Evolutionary conservation across 2,329 filamentous ascomycete genomes (phyloP), one percentile per base, ranked within the genome.

Genomic region (Alternaria gaisen): DNA sequence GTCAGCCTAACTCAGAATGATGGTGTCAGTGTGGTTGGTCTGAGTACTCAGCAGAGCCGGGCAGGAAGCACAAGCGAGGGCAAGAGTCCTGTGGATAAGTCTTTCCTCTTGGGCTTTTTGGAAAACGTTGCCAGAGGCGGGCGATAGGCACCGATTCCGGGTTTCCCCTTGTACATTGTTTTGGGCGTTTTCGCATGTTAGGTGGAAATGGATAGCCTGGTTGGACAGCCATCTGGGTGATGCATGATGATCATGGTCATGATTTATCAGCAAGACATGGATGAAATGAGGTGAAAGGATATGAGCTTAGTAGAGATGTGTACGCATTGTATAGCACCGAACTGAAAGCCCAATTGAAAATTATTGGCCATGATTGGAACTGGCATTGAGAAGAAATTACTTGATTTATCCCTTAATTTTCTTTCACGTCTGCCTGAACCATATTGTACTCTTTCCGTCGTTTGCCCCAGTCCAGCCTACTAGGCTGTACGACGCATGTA

Each of bases 21-120:
- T 38, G 50, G 59, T 18, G 36, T 50, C 11, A 55, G 46, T 30
- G 8, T 50, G 4, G 56, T 36, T n/a, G 56, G 60, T 32, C 44
- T 62, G 34, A 38, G 46, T 26, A 26, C 12, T n/a, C 50, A 53
- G 34, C 34, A n/a, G 34, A 20, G n/a, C 16, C 5, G 38, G 53
- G 43, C 63, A 20, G 48, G 57, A 18, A 64, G 56, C 18, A 28
- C 50, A 16, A 66, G 41, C 28, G 73, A 68, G 3, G 71, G 67
- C 11, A 77, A 73, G 58, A 77, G 72, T 50, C 86, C 91, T 0
- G 90, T 87, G 0, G 89, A 95, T 68, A 90, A 91, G 73, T 89
- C 84, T 16, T 95, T 95, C 70, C 80, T 96, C 73, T 82, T 95
- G 53, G 90, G 87, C 10, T 95, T 93, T 73, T 80, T 96, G 70